These are phyloP conservation scores for Aspergillus pseudoviridinutans DNA, from an alignment of 2,329 filamentous ascomycete genomes.

Conservation along the genomic window DNA sequence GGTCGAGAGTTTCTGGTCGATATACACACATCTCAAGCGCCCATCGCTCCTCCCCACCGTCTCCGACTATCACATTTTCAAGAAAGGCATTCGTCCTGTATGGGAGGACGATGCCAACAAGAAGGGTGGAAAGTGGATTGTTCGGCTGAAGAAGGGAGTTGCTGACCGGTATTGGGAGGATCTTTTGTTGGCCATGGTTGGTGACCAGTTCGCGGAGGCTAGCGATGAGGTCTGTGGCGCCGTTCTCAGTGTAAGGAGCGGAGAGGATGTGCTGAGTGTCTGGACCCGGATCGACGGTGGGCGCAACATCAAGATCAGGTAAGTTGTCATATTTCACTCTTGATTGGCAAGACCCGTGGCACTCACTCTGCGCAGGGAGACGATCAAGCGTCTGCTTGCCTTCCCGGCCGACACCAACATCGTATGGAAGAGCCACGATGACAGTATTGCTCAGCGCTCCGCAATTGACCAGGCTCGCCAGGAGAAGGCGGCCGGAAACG, in stretches of 20 bases:
- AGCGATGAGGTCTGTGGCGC: conserved; percentile 92
- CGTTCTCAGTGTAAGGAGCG: conserved; percentile 88
- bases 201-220: conserved; percentile 90
- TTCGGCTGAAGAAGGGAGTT: conserved; percentile 94
- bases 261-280: conserved; percentile 95
- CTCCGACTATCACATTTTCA: conserved; percentile 97
- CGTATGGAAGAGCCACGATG: conserved; percentile 93
- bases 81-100: conserved; percentile 90
- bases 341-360: conserved; percentile 12
- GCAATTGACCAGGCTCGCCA: conserved; percentile 88
- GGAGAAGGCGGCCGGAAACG: conserved; percentile 60
- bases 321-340: conserved; percentile 34
- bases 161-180: conserved; percentile 98
- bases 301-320: conserved; percentile 94
- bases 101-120: conserved; percentile 99
- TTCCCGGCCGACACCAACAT: conserved; percentile 87
- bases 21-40: conserved; percentile 84
- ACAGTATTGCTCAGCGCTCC: conserved; percentile 86
- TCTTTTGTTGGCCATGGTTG: conserved; percentile 81
- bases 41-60: conserved; percentile 85
- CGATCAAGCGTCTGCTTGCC: conserved; percentile 82
- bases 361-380: conserved; percentile 61
- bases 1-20: conserved; percentile 84
- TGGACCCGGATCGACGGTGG: conserved; percentile 95
- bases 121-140: conserved; percentile 94